Percentiles rank a stretch among this genome's conserved stretches.
Evolutionary conservation across 2,329 filamentous ascomycete genomes (phyloP).

Genomic region (Septoria petroselini): DNA sequence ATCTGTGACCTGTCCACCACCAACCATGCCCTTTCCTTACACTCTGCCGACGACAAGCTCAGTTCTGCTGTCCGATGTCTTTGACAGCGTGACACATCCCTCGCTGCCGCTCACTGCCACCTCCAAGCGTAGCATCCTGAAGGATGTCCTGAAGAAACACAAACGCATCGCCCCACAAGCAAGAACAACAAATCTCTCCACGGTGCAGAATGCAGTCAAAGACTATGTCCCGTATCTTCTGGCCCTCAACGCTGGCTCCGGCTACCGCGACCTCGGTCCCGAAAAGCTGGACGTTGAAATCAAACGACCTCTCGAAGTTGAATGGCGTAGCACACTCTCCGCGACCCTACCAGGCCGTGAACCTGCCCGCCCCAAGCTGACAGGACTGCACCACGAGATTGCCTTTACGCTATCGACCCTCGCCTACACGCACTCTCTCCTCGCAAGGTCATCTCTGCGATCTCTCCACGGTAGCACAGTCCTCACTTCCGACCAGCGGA

Average conservation of each 20-base stretch:
- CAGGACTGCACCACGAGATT: conserved; percentile 77
- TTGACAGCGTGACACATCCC: conserved; percentile 79
- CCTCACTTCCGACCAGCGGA: conserved; percentile 63
- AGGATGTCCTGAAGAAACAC: conserved; percentile 80
- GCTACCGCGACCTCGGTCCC: conserved; percentile 45
- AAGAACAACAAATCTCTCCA: conserved; percentile 67
- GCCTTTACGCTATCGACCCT: conserved; percentile 75
- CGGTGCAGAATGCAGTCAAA: conserved; percentile 66
- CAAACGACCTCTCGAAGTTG: conserved; percentile 62
- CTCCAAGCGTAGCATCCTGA: conserved; percentile 77
- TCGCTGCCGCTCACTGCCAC: conserved; percentile 80
- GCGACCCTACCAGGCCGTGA: conserved; percentile 64
- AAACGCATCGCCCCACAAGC: conserved; percentile 75
- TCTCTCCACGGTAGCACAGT: conserved; percentile 68
- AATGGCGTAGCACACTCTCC: conserved; percentile 80
- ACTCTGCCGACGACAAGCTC: conserved; percentile 83
- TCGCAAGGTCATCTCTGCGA: conserved; percentile 69
- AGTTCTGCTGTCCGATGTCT: conserved; percentile 74
- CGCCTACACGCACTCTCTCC: conserved; percentile 68
- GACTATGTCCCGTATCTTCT: conserved; percentile 82
- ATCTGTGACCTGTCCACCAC: neutral
- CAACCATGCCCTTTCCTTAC: conserved; percentile 82
- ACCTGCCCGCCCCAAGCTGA: conserved; percentile 63
- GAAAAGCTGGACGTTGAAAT: conserved; percentile 68
- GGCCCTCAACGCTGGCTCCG: conserved; percentile 69